Evolutionary conservation across 169 alveolate genomes (phyloP).

Genomic region (Plasmodium fragile): DNA sequence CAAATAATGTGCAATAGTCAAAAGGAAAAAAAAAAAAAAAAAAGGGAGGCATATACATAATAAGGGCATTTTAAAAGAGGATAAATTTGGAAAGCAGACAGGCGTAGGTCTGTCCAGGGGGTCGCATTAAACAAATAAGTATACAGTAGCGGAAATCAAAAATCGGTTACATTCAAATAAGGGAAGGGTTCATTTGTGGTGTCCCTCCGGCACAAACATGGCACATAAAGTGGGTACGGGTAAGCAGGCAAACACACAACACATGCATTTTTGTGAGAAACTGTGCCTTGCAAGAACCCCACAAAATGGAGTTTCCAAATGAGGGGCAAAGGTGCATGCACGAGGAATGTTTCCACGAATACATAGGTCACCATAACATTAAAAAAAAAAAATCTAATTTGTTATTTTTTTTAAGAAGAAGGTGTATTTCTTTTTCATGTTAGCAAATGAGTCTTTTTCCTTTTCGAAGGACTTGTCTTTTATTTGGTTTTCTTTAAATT

Average conservation of each 20-base stretch:
- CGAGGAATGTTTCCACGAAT: neutral
- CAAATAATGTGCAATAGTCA: neutral
- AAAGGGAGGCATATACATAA: neutral
- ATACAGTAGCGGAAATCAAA: neutral
- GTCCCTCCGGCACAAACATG: neutral
- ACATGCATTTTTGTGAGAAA: neutral
- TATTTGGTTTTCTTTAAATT: constrained; percentile 35
- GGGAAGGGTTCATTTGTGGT: neutral
- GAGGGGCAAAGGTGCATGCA: neutral
- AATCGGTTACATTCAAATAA: neutral
- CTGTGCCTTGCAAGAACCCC: neutral
- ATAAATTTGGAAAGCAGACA: neutral
- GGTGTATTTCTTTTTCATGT: constrained; percentile 63
- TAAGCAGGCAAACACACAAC: neutral
- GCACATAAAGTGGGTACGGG: neutral
- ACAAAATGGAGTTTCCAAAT: neutral
- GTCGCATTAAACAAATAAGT: neutral
- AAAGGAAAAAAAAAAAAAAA: neutral
- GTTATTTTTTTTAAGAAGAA: constrained; percentile 68
- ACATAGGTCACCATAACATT: neutral
- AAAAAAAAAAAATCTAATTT: constrained; percentile 20
- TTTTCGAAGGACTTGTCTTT: constrained; percentile 58
- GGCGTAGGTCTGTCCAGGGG: neutral
- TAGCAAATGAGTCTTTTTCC: constrained; percentile 54
- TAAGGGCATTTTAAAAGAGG: neutral